Evolutionary conservation across 371 early-diverging fungal species (phyloP).

Genomic region (Haplosporangium sp.): DNA sequence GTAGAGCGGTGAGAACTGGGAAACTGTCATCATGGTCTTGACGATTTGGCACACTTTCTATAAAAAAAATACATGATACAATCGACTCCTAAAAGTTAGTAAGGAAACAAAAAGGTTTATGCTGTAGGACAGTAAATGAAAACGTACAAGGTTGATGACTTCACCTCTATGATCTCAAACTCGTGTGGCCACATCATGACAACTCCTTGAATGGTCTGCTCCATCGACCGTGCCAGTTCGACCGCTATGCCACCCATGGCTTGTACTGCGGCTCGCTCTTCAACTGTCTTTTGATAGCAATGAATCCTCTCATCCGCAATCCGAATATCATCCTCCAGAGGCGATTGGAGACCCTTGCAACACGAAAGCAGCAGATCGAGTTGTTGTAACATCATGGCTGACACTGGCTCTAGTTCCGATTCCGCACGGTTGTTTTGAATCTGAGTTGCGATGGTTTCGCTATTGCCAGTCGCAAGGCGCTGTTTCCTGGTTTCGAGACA

Average conservation of each 20-base stretch:
- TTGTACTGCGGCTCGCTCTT: constrained; percentile 16
- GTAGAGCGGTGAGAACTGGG: constrained; percentile 59
- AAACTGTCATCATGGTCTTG: constrained; percentile 63
- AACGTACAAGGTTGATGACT: neutral
- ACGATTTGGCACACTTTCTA: constrained; percentile 63
- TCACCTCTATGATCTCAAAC: constrained; percentile 38
- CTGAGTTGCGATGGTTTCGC: constrained; percentile 7
- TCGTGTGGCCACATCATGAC: constrained; percentile 51
- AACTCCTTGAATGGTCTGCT: constrained; percentile 41
- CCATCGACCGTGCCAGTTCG: constrained; percentile 46
- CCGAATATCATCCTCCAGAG: constrained; percentile 44
- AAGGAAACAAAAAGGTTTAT: neutral
- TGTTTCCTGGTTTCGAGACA: constrained; percentile 39
- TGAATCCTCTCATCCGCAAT: constrained; percentile 33
- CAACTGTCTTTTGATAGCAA: constrained; percentile 24
- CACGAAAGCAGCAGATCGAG: constrained; percentile 40
- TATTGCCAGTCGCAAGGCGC: constrained; percentile 17
- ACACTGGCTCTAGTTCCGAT: constrained; percentile 34
- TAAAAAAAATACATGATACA: too few species aligned
- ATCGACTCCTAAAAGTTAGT: neutral
- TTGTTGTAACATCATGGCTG: constrained; percentile 45
- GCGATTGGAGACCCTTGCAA: constrained; percentile 43
- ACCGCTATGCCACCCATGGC: constrained; percentile 27
- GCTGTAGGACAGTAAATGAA: neutral
- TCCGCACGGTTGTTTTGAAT: constrained; percentile 18